Percentiles rank a stretch among this genome's conserved stretches.
Evolutionary conservation across 73 alveolate genomes (phyloP).

Genomic region (Tetrahymena borealis): DNA sequence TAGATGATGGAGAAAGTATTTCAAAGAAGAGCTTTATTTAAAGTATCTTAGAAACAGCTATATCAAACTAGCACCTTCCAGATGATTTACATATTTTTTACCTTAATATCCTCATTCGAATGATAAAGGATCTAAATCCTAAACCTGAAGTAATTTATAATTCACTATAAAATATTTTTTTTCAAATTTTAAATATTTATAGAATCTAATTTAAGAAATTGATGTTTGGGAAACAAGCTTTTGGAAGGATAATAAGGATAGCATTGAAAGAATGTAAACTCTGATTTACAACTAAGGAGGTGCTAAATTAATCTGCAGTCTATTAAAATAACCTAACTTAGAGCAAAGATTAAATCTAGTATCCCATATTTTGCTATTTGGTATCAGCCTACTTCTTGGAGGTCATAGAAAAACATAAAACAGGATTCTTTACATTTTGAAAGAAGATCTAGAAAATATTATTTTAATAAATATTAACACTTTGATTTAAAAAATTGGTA

Average conservation of each 20-base stretch:
- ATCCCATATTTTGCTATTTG: neutral
- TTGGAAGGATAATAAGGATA: neutral
- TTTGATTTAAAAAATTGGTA: neutral
- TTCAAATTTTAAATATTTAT: neutral
- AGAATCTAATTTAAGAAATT: neutral
- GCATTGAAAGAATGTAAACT: neutral
- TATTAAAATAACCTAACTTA: neutral
- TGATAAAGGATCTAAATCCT: neutral
- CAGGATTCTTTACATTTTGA: neutral
- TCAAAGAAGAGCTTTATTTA: neutral
- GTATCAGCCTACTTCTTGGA: neutral
- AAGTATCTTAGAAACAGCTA: neutral
- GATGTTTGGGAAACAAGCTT: neutral
- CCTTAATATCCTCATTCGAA: neutral
- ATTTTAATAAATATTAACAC: neutral
- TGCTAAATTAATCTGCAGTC: neutral
- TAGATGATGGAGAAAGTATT: neutral
- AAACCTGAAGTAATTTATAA: neutral
- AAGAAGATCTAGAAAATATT: neutral
- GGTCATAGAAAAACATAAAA: neutral
- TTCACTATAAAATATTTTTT: neutral
- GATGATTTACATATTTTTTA: neutral
- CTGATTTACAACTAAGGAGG: neutral
- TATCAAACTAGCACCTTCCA: neutral
- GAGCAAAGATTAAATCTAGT: neutral